phyloP scores from a whole-genome alignment of 495 filamentous ascomycete genomes.

The Margaritispora aquatica region DNA sequence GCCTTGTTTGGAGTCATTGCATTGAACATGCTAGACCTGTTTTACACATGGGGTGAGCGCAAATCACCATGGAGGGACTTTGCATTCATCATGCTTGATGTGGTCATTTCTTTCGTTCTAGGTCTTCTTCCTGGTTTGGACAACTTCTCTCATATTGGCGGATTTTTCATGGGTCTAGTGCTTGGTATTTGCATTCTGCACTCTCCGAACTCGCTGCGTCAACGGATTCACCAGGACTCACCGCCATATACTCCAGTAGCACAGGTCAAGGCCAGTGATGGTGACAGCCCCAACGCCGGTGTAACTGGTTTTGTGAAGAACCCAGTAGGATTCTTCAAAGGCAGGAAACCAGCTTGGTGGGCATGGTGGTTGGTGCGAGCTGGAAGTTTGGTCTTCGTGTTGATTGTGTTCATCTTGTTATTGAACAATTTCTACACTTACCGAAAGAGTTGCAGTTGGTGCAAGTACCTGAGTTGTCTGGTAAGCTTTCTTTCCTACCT shows the following conservation, averaged over 20 bases:
- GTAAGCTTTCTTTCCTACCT: constrained; percentile 46
- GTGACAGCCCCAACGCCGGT: constrained; percentile 32
- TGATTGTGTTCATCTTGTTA: constrained; percentile 78
- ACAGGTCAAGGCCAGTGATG: constrained; percentile 30
- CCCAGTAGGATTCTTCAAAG: constrained; percentile 82
- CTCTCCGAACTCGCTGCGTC: constrained; percentile 73
- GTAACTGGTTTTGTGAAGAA: constrained; percentile 56
- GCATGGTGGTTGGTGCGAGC: constrained; percentile 89
- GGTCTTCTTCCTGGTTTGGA: constrained; percentile 90
- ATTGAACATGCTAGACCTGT: constrained; percentile 76
- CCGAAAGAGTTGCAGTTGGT: constrained; percentile 75
- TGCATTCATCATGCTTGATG: constrained; percentile 74
- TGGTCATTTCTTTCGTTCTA: constrained; percentile 84
- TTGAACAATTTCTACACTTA: constrained; percentile 86
- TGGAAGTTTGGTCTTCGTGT: constrained; percentile 67
- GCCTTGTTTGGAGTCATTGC: constrained; percentile 88
- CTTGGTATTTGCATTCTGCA: constrained; percentile 82
- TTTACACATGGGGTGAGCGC: constrained; percentile 85
- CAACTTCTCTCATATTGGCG: constrained; percentile 96
- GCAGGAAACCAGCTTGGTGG: constrained; percentile 92
- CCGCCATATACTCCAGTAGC: constrained; percentile 59
- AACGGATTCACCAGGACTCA: constrained; percentile 63
- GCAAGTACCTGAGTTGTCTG: constrained; percentile 88
- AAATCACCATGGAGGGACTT: constrained; percentile 71
- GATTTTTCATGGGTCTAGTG: constrained; percentile 86